A percentile compares a stretch with the other conserved stretches of the same genome.
Evolutionary conservation across 306 rosid species (phyloP).

Genomic region (Glycine latifolia): DNA sequence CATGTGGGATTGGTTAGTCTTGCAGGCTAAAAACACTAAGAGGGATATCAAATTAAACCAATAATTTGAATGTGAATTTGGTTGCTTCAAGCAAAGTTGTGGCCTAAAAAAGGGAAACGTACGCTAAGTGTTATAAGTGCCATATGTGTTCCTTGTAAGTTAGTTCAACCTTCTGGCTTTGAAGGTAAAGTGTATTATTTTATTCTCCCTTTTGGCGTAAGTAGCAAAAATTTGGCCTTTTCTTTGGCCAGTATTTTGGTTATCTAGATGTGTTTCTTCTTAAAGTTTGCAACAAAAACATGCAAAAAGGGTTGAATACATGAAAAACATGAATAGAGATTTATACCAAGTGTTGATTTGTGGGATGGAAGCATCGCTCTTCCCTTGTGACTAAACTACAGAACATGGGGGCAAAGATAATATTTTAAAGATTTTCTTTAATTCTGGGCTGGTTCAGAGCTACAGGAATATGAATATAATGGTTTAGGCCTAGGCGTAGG

Average conservation of each 20-base stretch:
- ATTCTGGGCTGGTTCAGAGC: background rate
- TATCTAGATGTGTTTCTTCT: background rate
- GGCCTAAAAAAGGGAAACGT: conserved; percentile 35
- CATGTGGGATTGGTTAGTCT: conserved; percentile 48
- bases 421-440: background rate
- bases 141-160: conserved; percentile 56
- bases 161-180: conserved; percentile 37
- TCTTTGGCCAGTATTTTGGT: conserved; percentile 2
- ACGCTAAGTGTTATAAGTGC: conserved; percentile 26
- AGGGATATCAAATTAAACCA: background rate
- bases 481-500: too few relatives aligned
- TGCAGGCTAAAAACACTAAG: conserved; percentile 31
- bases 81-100: conserved; percentile 49
- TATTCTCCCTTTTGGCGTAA: conserved; percentile 5
- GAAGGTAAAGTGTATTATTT: conserved; percentile 28
- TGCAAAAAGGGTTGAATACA: background rate
- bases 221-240: background rate
- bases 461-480: background rate
- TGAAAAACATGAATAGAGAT: background rate
- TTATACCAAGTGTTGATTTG: background rate
- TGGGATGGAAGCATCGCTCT: conserved; percentile 5
- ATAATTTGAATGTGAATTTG: conserved; percentile 44
- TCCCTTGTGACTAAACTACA: background rate
- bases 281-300: background rate
- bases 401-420: background rate